phyloP scores from a whole-genome alignment of 2,329 filamentous ascomycete species.

The Arthrinium phaeospermum region DNA sequence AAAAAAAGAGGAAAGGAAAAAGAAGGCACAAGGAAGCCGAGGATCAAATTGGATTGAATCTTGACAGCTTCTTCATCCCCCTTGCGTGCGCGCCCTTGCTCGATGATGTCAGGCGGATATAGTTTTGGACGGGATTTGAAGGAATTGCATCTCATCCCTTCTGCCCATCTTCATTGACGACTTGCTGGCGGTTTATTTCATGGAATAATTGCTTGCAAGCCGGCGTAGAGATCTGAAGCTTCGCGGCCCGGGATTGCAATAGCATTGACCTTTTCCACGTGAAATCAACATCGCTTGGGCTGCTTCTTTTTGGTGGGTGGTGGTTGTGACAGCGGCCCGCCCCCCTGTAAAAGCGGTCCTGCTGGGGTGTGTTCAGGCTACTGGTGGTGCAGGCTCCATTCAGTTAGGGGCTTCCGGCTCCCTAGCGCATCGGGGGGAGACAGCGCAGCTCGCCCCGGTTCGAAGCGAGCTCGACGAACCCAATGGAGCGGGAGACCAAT shows the following conservation, averaged over 20 bases:
- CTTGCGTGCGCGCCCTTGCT: conserved; percentile 7
- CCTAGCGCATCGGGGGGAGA: conserved; percentile 1
- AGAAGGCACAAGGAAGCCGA: background rate
- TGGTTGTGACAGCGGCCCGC: conserved; percentile 15
- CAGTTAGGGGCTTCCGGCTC: conserved; percentile 4
- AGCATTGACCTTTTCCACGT: background rate
- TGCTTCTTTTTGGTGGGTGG: background rate
- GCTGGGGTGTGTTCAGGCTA: background rate
- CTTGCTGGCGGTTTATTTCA: no score
- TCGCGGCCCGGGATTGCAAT: background rate
- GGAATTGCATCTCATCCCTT: background rate
- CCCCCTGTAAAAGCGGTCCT: conserved; percentile 6
- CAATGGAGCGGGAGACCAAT: background rate
- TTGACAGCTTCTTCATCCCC: background rate
- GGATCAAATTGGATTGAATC: background rate
- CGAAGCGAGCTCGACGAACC: background rate
- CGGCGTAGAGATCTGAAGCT: background rate
- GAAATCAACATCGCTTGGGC: background rate
- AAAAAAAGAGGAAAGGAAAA: conserved; percentile 20
- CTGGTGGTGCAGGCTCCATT: background rate
- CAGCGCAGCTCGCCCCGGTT: background rate
- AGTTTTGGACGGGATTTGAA: background rate
- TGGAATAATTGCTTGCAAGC: background rate
- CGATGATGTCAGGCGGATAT: background rate
- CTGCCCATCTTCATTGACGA: background rate